Base-by-base conservation (phyloP, 2,329 filamentous ascomycete genomes). In the Chaetomium sp. region DNA sequence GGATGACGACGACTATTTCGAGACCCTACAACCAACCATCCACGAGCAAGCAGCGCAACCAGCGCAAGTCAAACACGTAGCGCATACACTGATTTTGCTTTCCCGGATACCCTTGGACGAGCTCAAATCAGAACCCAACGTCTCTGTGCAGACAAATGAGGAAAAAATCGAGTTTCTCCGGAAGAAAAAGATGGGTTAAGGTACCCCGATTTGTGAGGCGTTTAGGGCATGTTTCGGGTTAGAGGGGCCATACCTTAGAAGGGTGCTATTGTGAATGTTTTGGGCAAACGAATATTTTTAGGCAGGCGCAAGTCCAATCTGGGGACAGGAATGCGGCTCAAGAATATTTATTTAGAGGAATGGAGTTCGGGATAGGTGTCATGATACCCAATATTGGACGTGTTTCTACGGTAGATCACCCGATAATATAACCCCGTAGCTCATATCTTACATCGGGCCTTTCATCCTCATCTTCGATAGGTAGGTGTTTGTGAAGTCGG, bases 31-130 rank as follows among this genome's bases (percentile, higher is more conserved):
- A 74, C 74, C 77, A 57, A 78, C 72, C n/a, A 75, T 79, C 2
- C 79, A 85, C 59, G 76, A 81, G 66, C 72, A 76, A 59, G 79
- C 80, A 5, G 70, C 80, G 7, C 58, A 63, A 8, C 61, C 72
- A 65, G 42, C 69, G 71, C n/a, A 71, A 74, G 27, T 67, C 74
- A 58, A 73, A 74, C 58, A 73, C 27, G 69, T 77, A 52, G 79
- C 79, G 12, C 76, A 81, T 42, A 71, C 89, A 74, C 81, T 78
- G 58, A 71, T 86, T 27, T 84, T 86, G 61, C 67, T 89, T 12
- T 81, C 82, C 0, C 68, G 72, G 33, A 69, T 69, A 11, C 70
- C 79, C 10, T 69, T 88, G 37, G 76, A 78, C 14, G 79, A 82
- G 60, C 67, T 89, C 48, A 80, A 74, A 59, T 71, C 66, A 35